A percentile compares a stretch with the other conserved stretches of the same genome.
These are phyloP conservation scores for Diplodia mutila DNA, from an alignment of 2,329 filamentous ascomycete species.

Conservation along the genomic window DNA sequence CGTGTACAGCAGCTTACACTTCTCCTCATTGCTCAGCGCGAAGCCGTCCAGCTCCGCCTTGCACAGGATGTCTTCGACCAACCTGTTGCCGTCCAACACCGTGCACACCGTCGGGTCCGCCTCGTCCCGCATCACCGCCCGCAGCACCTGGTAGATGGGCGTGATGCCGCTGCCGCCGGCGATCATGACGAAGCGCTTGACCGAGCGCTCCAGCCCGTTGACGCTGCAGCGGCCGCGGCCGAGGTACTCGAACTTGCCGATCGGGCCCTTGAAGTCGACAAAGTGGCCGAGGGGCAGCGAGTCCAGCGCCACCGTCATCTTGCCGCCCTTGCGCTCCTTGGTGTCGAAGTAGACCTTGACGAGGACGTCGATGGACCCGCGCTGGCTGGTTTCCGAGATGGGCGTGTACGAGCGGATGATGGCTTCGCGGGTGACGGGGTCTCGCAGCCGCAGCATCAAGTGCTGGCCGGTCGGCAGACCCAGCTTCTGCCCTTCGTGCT, in stretches of 20 bases:
- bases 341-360: conserved; percentile 80
- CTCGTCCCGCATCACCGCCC: conserved; percentile 69
- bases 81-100: conserved; percentile 77
- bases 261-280: conserved; percentile 85
- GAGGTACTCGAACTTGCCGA: conserved; percentile 82
- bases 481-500: conserved; percentile 69
- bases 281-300: conserved; percentile 70
- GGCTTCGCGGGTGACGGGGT: conserved; percentile 69
- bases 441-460: conserved; percentile 78
- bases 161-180: conserved; percentile 89
- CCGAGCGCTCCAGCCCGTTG: conserved; percentile 57
- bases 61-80: conserved; percentile 81
- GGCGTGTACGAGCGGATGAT: conserved; percentile 90
- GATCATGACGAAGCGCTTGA: conserved; percentile 80
- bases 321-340: conserved; percentile 64
- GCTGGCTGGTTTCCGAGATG: conserved; percentile 65
- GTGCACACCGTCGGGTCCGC: conserved; percentile 69
- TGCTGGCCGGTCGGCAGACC: conserved; percentile 87
- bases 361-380: conserved; percentile 72
- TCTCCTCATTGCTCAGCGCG: conserved; percentile 55
- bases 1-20: conserved; percentile 69
- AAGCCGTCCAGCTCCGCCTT: conserved; percentile 71
- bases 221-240: conserved; percentile 68
- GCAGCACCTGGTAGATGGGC: conserved; percentile 83
- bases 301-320: conserved; percentile 82